A percentile compares a stretch with the other conserved stretches of the same genome.
phyloP scores from a whole-genome alignment of 1,139 yeast species.

The Meyerozyma athensensis region DNA sequence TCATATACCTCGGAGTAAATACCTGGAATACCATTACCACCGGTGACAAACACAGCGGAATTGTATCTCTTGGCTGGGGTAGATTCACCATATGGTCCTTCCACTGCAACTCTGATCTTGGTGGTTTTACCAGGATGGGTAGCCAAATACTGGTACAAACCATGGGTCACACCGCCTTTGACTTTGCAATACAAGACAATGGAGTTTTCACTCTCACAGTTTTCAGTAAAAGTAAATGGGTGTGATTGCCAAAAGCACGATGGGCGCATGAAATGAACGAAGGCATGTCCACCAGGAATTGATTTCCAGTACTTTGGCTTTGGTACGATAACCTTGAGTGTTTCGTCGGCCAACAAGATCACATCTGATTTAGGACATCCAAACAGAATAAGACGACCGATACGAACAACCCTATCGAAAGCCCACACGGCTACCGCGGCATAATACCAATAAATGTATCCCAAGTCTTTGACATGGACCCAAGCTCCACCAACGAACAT shows the following conservation, averaged over 20 bases:
- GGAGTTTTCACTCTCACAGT: constrained; percentile 20
- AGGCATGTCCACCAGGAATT: constrained; percentile 50
- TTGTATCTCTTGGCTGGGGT: constrained; percentile 32
- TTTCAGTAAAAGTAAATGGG: constrained; percentile 43
- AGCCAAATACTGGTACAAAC: constrained; percentile 27
- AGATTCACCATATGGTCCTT: constrained; percentile 45
- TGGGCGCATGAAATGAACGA: constrained; percentile 37
- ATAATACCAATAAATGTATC: constrained; percentile 36
- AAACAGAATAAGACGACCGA: constrained; percentile 28
- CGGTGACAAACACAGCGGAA: constrained; percentile 36
- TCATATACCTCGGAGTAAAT: constrained; percentile 35
- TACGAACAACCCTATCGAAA: constrained; percentile 37
- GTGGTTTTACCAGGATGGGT: constrained; percentile 21
- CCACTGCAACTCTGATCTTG: constrained; percentile 33
- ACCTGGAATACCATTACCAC: constrained; percentile 49
- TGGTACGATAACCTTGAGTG: constrained; percentile 37
- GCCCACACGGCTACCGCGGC: constrained; percentile 41
- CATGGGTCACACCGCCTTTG: constrained; percentile 32
- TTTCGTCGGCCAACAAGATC: constrained; percentile 31
- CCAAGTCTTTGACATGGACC: constrained; percentile 36
- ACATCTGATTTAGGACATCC: constrained; percentile 38
- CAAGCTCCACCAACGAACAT: constrained; percentile 40
- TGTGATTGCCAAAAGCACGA: constrained; percentile 37
- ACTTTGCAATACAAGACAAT: constrained; percentile 19
- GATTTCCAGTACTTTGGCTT: constrained; percentile 39